Conservation (phyloP, 2,329 filamentous ascomycete species). For the Drechslerella coelobrocha region DNA sequence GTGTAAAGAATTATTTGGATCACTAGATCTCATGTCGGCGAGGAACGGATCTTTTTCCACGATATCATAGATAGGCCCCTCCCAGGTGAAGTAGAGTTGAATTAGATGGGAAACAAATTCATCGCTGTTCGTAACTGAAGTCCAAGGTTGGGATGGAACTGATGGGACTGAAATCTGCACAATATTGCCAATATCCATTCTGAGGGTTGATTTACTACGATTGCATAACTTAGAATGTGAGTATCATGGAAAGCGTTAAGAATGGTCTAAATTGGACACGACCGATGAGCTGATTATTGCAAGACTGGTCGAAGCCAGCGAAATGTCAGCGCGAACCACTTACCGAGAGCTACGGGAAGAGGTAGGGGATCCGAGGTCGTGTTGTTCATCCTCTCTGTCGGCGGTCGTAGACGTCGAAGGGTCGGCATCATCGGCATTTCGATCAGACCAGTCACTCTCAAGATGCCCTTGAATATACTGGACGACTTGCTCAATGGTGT, state of each 20-base stretch:
- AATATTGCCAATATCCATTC: slow-evolving; percentile 41
- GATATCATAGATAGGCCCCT: slow-evolving; percentile 35
- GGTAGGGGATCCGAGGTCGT: neutral
- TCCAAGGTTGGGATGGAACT: slow-evolving; percentile 47
- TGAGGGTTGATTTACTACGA: slow-evolving; percentile 22
- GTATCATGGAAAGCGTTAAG: neutral
- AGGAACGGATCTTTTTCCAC: slow-evolving; percentile 33
- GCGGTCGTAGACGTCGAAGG: neutral
- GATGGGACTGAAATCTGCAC: slow-evolving; percentile 38
- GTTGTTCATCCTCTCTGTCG: slow-evolving; percentile 13
- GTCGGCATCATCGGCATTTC: neutral
- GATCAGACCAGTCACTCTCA: slow-evolving; percentile 8
- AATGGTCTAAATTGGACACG: no score
- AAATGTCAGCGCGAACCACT: neutral
- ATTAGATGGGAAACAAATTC: slow-evolving; percentile 47
- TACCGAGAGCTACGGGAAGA: slow-evolving; percentile 20
- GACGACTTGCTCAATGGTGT: slow-evolving; percentile 34
- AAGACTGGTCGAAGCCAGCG: neutral
- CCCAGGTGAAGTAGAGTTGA: slow-evolving; percentile 46
- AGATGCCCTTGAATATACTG: slow-evolving; percentile 39
- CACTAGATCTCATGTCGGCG: slow-evolving; percentile 24
- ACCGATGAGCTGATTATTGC: no score
- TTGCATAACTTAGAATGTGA: neutral
- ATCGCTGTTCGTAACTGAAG: slow-evolving; percentile 25
- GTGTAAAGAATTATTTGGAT: slow-evolving; percentile 16